Conservation (phyloP, 768 basidiomycete species). For the Lentinula boryana region DNA sequence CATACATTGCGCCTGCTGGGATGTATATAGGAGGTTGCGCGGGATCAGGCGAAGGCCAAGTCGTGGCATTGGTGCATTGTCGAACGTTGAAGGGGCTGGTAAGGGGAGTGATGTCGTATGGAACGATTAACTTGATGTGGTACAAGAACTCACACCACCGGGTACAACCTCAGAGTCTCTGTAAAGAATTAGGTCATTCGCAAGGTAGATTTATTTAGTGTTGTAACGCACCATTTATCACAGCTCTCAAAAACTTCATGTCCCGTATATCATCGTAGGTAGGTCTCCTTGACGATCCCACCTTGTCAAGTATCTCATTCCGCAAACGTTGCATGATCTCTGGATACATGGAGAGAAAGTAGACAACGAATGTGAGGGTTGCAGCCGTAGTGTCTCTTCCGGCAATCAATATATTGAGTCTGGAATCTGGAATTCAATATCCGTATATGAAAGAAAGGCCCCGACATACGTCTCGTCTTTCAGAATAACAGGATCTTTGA, state of each 20-base stretch:
- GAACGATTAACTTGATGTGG: too few species aligned
- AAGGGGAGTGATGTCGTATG: too few species aligned
- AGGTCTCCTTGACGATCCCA: slow-evolving; percentile 44
- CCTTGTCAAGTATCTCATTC: slow-evolving; percentile 47
- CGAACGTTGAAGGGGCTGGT: slow-evolving; percentile 19
- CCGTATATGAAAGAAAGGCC: not conserved
- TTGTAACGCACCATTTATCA: slow-evolving; percentile 48
- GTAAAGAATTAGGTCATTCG: not conserved
- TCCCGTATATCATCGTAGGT: slow-evolving; percentile 51
- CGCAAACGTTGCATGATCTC: slow-evolving; percentile 40
- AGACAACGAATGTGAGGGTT: slow-evolving; percentile 35
- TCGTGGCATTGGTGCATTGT: slow-evolving; percentile 40
- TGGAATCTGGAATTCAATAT: slow-evolving; percentile 7
- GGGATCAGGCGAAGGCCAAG: slow-evolving; percentile 40
- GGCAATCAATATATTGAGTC: slow-evolving; percentile 43
- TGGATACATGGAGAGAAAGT: slow-evolving; percentile 48
- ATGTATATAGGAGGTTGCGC: slow-evolving; percentile 46
- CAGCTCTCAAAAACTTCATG: slow-evolving; percentile 60
- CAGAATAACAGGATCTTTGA: slow-evolving; percentile 35
- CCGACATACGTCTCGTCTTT: slow-evolving; percentile 30
- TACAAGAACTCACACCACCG: slow-evolving; percentile 33
- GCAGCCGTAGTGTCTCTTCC: slow-evolving; percentile 42
- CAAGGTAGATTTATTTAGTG: not conserved
- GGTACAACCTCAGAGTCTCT: slow-evolving; percentile 54
- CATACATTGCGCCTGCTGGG: slow-evolving; percentile 41